Base-by-base conservation (phyloP, 139 green algal genomes). In the Chlorella sp. region DNA sequence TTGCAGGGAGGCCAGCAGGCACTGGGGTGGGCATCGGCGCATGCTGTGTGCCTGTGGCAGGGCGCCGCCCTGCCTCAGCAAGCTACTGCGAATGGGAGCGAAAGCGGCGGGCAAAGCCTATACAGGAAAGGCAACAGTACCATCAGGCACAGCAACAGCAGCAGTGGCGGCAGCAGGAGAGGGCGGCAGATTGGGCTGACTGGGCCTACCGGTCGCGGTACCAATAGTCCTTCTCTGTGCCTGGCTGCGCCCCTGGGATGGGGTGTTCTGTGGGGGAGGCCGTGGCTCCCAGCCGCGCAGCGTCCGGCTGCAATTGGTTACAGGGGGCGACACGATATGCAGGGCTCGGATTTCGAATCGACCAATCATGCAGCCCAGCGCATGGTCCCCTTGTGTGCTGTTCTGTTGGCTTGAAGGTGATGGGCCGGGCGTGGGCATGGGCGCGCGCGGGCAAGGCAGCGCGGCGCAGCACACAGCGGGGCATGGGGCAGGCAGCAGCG, bases 171-270 rank as follows among this genome's bases (percentile, higher is more conserved):
- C 0, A 12, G 28, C 42, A 71, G 21, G 32, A 2, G 48, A 9
- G 71, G 26, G 12, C 11, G 11, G 36, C 26, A 39, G 57, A 24
- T 3, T 30, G 32, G 16, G 5, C 26, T n/a, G n/a, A n/a, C n/a
- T n/a, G n/a, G n/a, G 30, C 83, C 21, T 68, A 88, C 84, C 84
- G 64, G 68, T 88, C 84, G 32, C 71, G 71, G 84, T 88, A 88
- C 66, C 66, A 88, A 42, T 88, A 88, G 12, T 22, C 2, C 68
- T 81, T 64, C 18, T 88, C 84, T 12, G 18, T 53, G 68, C 84
- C 84, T 16, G 84, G 84, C 68, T 79, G 66, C 0, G 84, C 84
- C 34, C 84, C 84, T 24, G 84, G 84, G 39, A 88, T 81, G 39
- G 84, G 4, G 3, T 81, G 53, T 0, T 81, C 73, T 19, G 84